Percentiles rank a stretch among this genome's conserved stretches.
Evolutionary conservation across 1,284 basidiomycete genomes (phyloP).

Genomic region (Ustilago hordei): DNA sequence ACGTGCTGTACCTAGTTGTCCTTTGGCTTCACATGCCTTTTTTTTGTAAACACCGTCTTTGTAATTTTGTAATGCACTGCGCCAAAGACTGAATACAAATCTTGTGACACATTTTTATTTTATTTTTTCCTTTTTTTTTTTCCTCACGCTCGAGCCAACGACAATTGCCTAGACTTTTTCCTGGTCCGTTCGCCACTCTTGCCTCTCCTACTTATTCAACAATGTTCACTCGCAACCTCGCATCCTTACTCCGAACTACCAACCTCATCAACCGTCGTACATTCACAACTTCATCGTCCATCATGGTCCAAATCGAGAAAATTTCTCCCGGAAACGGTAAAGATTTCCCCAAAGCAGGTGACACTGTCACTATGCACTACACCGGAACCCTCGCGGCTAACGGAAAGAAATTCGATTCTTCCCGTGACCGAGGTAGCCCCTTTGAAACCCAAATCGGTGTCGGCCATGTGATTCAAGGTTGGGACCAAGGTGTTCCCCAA

Average conservation of each 20-base stretch:
- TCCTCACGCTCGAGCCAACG: conserved; percentile 13
- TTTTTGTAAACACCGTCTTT: not conserved
- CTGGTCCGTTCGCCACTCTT: conserved; percentile 34
- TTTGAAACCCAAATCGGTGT: conserved; percentile 63
- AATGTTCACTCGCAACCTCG: not conserved
- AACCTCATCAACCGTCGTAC: not conserved
- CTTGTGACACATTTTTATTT: not conserved
- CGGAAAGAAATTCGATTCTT: conserved; percentile 67
- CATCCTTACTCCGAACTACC: not conserved
- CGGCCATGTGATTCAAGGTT: conserved; percentile 70
- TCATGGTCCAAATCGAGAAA: conserved; percentile 66
- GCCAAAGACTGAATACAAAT: not conserved
- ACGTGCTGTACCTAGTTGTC: not conserved
- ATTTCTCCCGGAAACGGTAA: conserved; percentile 69
- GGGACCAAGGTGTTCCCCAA: conserved; percentile 71
- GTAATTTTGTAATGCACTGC: not conserved
- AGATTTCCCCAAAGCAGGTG: conserved; percentile 67
- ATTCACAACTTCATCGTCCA: conserved; percentile 1
- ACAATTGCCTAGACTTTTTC: not conserved
- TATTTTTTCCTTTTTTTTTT: no score
- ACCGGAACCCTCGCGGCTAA: conserved; percentile 61
- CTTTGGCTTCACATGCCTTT: not conserved
- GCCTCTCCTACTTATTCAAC: not conserved
- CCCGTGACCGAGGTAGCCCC: conserved; percentile 67
- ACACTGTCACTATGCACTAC: conserved; percentile 66